These are phyloP conservation scores for Leptomonas pyrrhocoris DNA, from an alignment of 208 protist genomes.

Conservation along the genomic window DNA sequence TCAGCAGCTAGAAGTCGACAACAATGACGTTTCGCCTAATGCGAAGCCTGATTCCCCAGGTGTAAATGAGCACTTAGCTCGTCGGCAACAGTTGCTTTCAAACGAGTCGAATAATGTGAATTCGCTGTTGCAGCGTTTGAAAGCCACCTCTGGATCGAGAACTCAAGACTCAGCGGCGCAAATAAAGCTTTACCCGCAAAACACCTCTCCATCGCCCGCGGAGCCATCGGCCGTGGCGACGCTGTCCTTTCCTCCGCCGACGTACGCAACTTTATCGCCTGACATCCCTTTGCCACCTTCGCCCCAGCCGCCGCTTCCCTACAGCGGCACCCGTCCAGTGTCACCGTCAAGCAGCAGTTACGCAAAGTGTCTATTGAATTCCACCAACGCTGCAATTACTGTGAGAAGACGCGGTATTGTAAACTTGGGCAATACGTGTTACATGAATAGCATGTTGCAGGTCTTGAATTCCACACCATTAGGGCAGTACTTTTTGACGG, in stretches of 20 bases:
- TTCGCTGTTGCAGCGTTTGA: conserved; percentile 22
- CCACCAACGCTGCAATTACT: conserved; percentile 14
- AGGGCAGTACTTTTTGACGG: conserved; percentile 87
- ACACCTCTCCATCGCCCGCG: not conserved
- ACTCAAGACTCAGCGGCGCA: not conserved
- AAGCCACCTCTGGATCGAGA: conserved; percentile 16
- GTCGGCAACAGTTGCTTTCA: conserved; percentile 33
- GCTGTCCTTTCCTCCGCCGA: conserved; percentile 1
- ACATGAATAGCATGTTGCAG: conserved; percentile 92
- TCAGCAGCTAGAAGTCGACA: conserved; percentile 44
- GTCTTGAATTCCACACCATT: conserved; percentile 83
- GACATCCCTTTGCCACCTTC: not conserved
- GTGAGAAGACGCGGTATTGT: conserved; percentile 72
- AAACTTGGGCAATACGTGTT: conserved; percentile 94
- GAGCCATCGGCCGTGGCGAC: not conserved
- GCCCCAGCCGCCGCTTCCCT: not conserved
- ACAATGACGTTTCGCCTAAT: not conserved
- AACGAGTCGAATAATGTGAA: conserved; percentile 25
- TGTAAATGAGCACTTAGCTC: conserved; percentile 15
- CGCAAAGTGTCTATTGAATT: conserved; percentile 41
- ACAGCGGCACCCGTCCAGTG: conserved; percentile 5
- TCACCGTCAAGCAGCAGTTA: conserved; percentile 19
- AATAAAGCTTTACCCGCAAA: not conserved
- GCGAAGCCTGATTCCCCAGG: not conserved
- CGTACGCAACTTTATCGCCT: conserved; percentile 4